Conservation (phyloP, 495 filamentous ascomycete genomes). For the Coniosporium apollinis region DNA sequence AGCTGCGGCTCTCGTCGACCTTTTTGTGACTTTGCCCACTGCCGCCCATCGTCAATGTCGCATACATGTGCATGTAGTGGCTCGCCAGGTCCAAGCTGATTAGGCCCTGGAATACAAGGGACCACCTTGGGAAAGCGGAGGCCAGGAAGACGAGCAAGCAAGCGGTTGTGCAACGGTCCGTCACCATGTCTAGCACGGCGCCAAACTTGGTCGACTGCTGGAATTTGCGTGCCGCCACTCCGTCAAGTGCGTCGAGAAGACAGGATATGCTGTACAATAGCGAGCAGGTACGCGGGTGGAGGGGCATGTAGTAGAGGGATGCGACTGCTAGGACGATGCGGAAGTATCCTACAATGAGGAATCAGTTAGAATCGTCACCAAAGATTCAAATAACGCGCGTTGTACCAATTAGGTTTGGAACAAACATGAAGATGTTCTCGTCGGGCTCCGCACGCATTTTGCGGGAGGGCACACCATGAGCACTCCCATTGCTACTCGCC, state of each 20-base stretch:
- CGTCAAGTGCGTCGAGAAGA: conserved; percentile 85
- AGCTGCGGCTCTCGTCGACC: conserved; percentile 58
- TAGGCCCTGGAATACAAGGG: conserved; percentile 79
- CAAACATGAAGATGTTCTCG: conserved; percentile 94
- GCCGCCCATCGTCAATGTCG: conserved; percentile 69
- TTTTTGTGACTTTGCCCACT: conserved; percentile 78
- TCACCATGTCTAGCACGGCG: conserved; percentile 95
- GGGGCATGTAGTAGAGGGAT: conserved; percentile 95
- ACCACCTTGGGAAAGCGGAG: conserved; percentile 82
- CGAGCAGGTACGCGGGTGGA: conserved; percentile 88
- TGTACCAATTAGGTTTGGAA: conserved; percentile 90
- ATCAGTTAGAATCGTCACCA: conserved; percentile 2
- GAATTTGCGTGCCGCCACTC: conserved; percentile 72
- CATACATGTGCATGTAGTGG: conserved; percentile 99
- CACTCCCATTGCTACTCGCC: no score
- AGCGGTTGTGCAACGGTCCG: conserved; percentile 84
- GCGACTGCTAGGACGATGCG: conserved; percentile 79
- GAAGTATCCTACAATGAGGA: conserved; percentile 48
- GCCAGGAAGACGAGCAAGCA: conserved; percentile 88
- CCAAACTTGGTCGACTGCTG: conserved; percentile 88
- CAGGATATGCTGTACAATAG: conserved; percentile 84
- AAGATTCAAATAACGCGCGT: no score
- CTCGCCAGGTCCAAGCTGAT: conserved; percentile 85
- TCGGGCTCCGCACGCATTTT: conserved; percentile 25
- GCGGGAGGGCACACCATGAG: no score